Conservation (phyloP, 148 eudicot genomes). For the Cornus florida region DNA sequence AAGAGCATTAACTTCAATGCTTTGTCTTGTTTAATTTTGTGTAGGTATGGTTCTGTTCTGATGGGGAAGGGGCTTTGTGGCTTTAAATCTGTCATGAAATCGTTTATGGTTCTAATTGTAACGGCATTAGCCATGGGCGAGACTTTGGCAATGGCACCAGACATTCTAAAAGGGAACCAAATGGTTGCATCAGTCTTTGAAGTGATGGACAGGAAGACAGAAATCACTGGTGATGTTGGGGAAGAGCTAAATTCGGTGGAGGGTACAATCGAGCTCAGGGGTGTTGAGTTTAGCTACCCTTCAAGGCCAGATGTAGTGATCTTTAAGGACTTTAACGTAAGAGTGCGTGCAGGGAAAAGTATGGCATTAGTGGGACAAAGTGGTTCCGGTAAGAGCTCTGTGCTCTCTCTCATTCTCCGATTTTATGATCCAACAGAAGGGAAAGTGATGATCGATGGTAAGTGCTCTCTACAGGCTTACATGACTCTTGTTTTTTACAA, state of each 20-base stretch:
- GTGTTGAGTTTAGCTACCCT: constrained; percentile 80
- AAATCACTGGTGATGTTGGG: constrained; percentile 62
- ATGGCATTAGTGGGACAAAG: constrained; percentile 97
- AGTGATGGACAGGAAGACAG: constrained; percentile 67
- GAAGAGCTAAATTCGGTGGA: constrained; percentile 75
- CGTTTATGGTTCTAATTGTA: constrained; percentile 94
- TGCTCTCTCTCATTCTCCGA: constrained; percentile 78
- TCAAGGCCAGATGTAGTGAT: constrained; percentile 77
- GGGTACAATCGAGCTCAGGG: constrained; percentile 72
- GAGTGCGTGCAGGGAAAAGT: constrained; percentile 68
- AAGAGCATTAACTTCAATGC: neutral
- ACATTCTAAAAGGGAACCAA: constrained; percentile 83
- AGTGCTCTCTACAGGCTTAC: constrained; percentile 14
- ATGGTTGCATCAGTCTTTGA: constrained; percentile 97
- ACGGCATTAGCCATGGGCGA: constrained; percentile 97
- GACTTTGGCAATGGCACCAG: constrained; percentile 95
- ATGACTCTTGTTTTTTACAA: too few species aligned
- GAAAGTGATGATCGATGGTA: constrained; percentile 83
- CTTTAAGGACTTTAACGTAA: constrained; percentile 68
- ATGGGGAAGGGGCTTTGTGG: constrained; percentile 77
- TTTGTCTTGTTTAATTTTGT: neutral
- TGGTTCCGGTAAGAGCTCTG: constrained; percentile 96
- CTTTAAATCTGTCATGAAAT: constrained; percentile 89
- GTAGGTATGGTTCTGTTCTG: constrained; percentile 89
- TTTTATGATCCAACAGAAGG: constrained; percentile 88